These are phyloP conservation scores for Saccharomycopsis olivae DNA, from an alignment of 805 yeast species.

Conservation along the genomic window DNA sequence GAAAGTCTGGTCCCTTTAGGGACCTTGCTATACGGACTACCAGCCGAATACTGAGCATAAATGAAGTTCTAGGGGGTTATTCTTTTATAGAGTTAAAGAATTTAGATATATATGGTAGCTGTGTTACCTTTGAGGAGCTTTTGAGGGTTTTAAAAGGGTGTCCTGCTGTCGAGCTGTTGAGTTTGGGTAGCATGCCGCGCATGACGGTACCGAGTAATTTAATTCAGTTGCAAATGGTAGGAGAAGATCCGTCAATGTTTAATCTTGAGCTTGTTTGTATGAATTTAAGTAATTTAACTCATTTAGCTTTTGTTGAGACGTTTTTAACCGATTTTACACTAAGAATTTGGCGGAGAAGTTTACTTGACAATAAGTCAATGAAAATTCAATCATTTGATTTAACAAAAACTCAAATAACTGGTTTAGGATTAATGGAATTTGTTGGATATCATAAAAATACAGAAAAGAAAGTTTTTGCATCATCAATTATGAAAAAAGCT, in stretches of 20 bases:
- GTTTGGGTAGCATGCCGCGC: too few relatives aligned
- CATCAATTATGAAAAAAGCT: constrained; percentile 10
- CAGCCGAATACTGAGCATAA: too few relatives aligned
- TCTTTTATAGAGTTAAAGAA: too few relatives aligned
- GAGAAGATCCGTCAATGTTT: not conserved
- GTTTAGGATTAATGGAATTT: constrained; percentile 15
- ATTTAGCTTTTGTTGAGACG: constrained; percentile 1
- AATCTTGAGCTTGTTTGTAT: constrained; percentile 8
- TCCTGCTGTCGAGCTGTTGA: too few relatives aligned
- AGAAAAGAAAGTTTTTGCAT: not conserved
- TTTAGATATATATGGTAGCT: too few relatives aligned
- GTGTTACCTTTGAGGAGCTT: too few relatives aligned
- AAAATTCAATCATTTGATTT: constrained; percentile 12
- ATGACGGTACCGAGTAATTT: too few relatives aligned
- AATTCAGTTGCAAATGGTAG: too few relatives aligned
- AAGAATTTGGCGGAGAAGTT: constrained; percentile 1
- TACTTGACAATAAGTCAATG: not conserved
- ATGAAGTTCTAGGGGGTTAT: too few relatives aligned
- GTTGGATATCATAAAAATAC: constrained; percentile 8
- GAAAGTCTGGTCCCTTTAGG: too few relatives aligned
- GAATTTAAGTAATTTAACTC: constrained; percentile 6
- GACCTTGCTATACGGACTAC: too few relatives aligned
- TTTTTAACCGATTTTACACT: constrained; percentile 4
- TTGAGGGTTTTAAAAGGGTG: too few relatives aligned
- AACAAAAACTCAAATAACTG: constrained; percentile 8